Evolutionary conservation across 768 basidiomycete species (phyloP).

Genomic region (Mycena galericulata): DNA sequence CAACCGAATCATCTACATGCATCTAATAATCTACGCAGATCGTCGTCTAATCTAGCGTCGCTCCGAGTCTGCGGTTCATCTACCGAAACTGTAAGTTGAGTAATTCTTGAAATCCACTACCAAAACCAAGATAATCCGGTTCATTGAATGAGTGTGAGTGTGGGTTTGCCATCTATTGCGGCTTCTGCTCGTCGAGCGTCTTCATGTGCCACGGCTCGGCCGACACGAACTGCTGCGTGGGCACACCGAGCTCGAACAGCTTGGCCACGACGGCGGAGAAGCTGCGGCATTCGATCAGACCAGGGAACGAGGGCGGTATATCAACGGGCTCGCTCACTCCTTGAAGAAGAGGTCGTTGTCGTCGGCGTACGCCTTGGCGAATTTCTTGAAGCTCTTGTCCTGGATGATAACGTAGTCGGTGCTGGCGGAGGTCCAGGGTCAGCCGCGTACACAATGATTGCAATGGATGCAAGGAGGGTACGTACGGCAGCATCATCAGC

Average conservation of each 20-base stretch:
- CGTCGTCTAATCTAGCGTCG: conserved; percentile 16
- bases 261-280: conserved; percentile 84
- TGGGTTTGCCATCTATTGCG: background rate
- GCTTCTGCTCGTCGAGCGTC: conserved; percentile 61
- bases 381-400: conserved; percentile 95
- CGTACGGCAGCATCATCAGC: conserved; percentile 96
- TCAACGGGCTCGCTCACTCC: conserved; percentile 69
- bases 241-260: conserved; percentile 95
- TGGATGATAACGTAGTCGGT: conserved; percentile 90
- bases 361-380: conserved; percentile 87
- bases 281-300: conserved; percentile 54
- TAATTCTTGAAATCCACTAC: too few relatives aligned
- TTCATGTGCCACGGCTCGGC: conserved; percentile 84
- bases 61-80: conserved; percentile 12
- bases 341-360: conserved; percentile 91
- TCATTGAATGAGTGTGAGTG: background rate
- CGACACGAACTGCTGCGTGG: conserved; percentile 77
- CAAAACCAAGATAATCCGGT: background rate
- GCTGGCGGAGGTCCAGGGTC: conserved; percentile 46
- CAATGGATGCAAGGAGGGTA: conserved; percentile 34
- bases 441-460: conserved; percentile 2
- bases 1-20: background rate
- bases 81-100: conserved; percentile 2
- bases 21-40: conserved; percentile 26
- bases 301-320: conserved; percentile 2